These are phyloP conservation scores for Venturiaceae sp. DNA, from an alignment of 2,329 filamentous ascomycete genomes.

Conservation along the genomic window DNA sequence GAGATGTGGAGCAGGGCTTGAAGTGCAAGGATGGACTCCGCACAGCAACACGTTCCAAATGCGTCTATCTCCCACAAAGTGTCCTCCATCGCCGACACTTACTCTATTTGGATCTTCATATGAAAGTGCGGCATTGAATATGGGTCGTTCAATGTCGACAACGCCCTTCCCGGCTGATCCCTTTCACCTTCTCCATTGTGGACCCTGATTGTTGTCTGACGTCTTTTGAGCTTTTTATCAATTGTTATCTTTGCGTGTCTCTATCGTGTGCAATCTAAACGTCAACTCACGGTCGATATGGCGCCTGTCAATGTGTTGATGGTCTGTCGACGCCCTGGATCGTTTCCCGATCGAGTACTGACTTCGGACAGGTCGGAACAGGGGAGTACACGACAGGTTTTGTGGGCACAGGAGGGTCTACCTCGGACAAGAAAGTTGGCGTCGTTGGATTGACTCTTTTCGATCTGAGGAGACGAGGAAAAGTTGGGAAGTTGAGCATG, in stretches of 20 bases:
- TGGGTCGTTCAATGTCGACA: background rate
- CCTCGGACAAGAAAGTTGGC: conserved; percentile 91
- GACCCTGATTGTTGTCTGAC: background rate
- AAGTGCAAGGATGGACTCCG: background rate
- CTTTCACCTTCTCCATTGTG: background rate
- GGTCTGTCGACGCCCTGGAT: conserved; percentile 19
- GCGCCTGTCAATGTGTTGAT: conserved; percentile 40
- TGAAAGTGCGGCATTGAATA: background rate
- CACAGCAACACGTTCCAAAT: too few species aligned
- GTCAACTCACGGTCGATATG: conserved; percentile 22
- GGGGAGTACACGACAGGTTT: conserved; percentile 97
- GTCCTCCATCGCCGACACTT: background rate
- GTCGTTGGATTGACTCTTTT: conserved; percentile 87
- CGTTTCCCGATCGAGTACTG: conserved; percentile 5
- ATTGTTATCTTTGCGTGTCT: background rate
- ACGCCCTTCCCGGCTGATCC: background rate
- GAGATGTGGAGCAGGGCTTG: too few species aligned
- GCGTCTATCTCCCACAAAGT: background rate
- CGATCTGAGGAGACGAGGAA: conserved; percentile 77
- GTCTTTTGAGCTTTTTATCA: background rate
- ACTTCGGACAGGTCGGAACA: conserved; percentile 57
- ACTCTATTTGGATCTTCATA: background rate
- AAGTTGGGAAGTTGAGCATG: conserved; percentile 80
- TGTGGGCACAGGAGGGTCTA: conserved; percentile 71
- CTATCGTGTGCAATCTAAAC: background rate